Conservation (phyloP, 495 filamentous ascomycete genomes). For the Podospora fimiseda region DNA sequence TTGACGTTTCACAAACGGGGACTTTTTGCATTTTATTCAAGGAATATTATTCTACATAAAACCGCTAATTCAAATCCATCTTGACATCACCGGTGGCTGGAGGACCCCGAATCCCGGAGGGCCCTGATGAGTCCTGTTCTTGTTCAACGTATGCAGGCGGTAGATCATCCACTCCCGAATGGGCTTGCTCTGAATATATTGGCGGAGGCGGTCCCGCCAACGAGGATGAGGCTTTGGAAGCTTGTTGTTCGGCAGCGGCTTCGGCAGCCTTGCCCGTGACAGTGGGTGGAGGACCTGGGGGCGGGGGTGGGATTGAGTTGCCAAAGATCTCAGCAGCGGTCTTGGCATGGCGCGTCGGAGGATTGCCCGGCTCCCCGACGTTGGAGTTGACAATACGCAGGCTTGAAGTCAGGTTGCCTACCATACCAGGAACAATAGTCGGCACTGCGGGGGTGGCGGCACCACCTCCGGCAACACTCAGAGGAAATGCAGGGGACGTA, state of each 20-base stretch:
- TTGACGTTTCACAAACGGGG: too few species aligned
- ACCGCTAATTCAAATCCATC: constrained; percentile 12
- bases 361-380: background rate
- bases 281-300: background rate
- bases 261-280: constrained; percentile 22
- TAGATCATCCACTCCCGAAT: constrained; percentile 7
- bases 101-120: background rate
- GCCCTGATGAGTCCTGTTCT: constrained; percentile 6
- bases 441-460: constrained; percentile 7
- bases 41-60: too few species aligned
- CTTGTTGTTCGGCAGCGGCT: constrained; percentile 18
- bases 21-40: too few species aligned
- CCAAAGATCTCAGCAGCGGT: background rate
- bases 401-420: background rate
- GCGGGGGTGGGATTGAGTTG: constrained; percentile 4
- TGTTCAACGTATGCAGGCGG: constrained; percentile 23
- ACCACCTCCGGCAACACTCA: constrained; percentile 1
- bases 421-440: background rate
- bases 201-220: constrained; percentile 7
- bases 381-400: too few species aligned
- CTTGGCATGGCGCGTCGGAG: background rate
- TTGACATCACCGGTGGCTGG: constrained; percentile 10
- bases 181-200: constrained; percentile 11
- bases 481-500: background rate
- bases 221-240: background rate